Evolutionary conservation across 306 rosid genomes (phyloP).

Genomic region (Malus orientalis): DNA sequence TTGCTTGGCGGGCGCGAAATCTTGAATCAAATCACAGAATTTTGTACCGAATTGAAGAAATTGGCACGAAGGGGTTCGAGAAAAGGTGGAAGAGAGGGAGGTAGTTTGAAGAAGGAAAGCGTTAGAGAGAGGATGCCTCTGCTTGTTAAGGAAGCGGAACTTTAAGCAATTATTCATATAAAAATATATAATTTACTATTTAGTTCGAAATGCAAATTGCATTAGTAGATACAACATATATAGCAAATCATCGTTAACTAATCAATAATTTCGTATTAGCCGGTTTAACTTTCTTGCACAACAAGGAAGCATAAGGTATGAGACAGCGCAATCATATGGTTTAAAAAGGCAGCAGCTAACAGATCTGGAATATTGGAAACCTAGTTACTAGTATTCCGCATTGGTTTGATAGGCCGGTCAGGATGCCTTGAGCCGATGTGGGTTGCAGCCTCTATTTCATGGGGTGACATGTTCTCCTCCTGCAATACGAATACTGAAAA

Average conservation of each 20-base stretch:
- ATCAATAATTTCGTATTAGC: too few species aligned
- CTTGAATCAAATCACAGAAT: slow-evolving; percentile 41
- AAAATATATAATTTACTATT: too few species aligned
- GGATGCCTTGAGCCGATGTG: slow-evolving; percentile 90
- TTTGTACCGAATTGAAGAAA: slow-evolving; percentile 43
- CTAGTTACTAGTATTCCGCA: too few species aligned
- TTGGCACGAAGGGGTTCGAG: slow-evolving; percentile 29
- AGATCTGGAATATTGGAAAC: too few species aligned
- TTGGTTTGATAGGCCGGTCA: slow-evolving; percentile 33
- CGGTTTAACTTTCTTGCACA: too few species aligned
- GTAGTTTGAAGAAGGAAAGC: slow-evolving; percentile 21
- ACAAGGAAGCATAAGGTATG: too few species aligned
- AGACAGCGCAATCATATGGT: too few species aligned
- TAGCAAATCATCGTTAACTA: too few species aligned
- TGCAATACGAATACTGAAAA: slow-evolving; percentile 4
- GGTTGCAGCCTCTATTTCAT: slow-evolving; percentile 79
- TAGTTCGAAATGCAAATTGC: too few species aligned
- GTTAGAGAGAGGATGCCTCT: slow-evolving; percentile 24
- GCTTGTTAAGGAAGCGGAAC: slow-evolving; percentile 13
- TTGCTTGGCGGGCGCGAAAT: slow-evolving; percentile 35
- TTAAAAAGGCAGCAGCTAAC: too few species aligned
- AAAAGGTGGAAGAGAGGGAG: slow-evolving; percentile 25
- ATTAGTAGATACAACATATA: too few species aligned
- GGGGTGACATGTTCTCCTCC: slow-evolving; percentile 88
- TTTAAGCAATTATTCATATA: neutral